Evolutionary conservation across 176 grass and related monocot genomes (phyloP), one percentile per base, ranked within the genome.

Genomic region (Dactylis glomerata): DNA sequence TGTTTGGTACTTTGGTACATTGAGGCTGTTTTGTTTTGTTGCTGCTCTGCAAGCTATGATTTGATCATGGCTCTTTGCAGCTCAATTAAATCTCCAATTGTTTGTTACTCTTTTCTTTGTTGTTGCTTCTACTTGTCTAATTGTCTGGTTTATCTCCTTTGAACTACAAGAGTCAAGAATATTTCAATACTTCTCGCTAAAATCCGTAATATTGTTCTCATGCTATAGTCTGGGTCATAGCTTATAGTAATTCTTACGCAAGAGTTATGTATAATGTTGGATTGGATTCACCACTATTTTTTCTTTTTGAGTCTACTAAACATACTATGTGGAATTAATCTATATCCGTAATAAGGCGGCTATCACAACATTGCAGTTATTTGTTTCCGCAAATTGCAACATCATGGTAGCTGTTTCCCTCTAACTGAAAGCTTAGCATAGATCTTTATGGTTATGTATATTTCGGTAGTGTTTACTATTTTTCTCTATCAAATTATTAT

Each of bases 381-480:
- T 73, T 34, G 10, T 74, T 61, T 73, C 73, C 13, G 36, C 26
- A 73, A 83, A 74, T 31, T 83, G 36, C 26, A 83, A 59, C 13
- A 4, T 75, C 40, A 34, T 13, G 41, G 70, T 22, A 49, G 12
- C 22, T 83, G 40, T 75, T 51, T 32, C 72, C 13, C 1, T 83
- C 62, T 75, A 6, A 19, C 20, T 63, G 27, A 83, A 83, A 61
- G 20, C 16, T 73, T 83, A 2, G 33, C 67, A 72, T 57, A 38
- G 42, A 84, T 50, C 24, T 73, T 49, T 73, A 63, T 73, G 24
- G 50, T 52, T 82, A 82, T 46, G 5, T 46, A 27, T 63, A 37
- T 47, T 47, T 83, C 71, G 6, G 3, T 84, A 64, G 41, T 75
- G 13, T 84, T 83, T 63, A 46, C 17, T 38, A 65, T 76, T 51